Evolutionary conservation across 169 alveolate genomes (phyloP), one percentile per base, ranked within the genome.

Genomic region (Fabrea salina): DNA sequence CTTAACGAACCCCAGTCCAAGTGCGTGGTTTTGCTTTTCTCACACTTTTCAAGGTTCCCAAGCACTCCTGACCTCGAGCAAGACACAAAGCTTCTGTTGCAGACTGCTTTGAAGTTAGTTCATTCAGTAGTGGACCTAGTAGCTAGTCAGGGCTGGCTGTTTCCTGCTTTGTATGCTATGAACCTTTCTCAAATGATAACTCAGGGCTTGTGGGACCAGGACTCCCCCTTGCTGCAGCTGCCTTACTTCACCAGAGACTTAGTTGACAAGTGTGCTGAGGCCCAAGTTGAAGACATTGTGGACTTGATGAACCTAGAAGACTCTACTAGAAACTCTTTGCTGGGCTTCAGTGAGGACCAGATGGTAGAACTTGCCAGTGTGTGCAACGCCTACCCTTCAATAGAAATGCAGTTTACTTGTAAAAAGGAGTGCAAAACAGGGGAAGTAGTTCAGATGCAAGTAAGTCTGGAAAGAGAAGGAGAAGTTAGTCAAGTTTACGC

Each of bases 41-140:
- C 99, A 32, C 99, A 98, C 89, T 93, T 98, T 90, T 89, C 93
- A 44, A 90, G 99, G 47, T 67, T 92, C 44, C 80, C 87, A 30
- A 86, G 96, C 53, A 56, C 81, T 13, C 40, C 53, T 30, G 82
- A 71, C 22, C 33, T 81, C 35, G 66, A 33, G 7, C 19, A 43
- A 3, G 90, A 83, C 47, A 7, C 56, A 89, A 81, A n/a, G 79
- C 41, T 53, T 13, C 85, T 96, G 25, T 75, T 96, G 41, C 90
- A 91, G 59, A 75, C 82, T 32, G 80, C 92, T 25, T 82, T 96
- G 61, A 91, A 96, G 67, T 82, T 98, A 58, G 82, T 96, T 27
- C 98, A 97, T 85, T 98, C 99, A 5, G 84, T 99, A 91, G 99
- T 98, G 25, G 99, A 99, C 82, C 98, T 99, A 54, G 94, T 98